Percentiles rank a stretch among this genome's conserved stretches.
These are phyloP conservation scores for Avena insularis DNA, from an alignment of 176 grass and related monocot genomes.

Conservation along the genomic window DNA sequence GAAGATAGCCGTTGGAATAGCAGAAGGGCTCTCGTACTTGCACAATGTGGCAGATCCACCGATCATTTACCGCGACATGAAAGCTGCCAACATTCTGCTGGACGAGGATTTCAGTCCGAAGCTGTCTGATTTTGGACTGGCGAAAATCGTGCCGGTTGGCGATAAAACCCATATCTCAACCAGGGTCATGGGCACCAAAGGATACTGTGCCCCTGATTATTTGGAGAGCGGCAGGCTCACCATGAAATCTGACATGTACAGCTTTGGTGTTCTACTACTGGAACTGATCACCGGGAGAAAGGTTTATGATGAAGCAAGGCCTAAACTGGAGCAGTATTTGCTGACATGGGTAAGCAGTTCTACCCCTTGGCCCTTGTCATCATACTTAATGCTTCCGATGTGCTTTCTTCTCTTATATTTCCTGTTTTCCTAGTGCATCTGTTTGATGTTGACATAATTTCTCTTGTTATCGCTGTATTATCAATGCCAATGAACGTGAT, in stretches of 20 bases:
- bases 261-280: too few relatives aligned
- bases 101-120: too few relatives aligned
- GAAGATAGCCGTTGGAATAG: constrained; percentile 83
- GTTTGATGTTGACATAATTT: background rate
- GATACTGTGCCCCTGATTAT: too few relatives aligned
- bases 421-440: background rate
- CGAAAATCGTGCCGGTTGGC: too few relatives aligned
- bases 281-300: too few relatives aligned
- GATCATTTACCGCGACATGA: constrained; percentile 62
- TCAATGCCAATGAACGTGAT: background rate
- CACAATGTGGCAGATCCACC: constrained; percentile 91
- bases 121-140: too few relatives aligned
- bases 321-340: constrained; percentile 59
- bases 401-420: background rate
- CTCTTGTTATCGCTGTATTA: background rate
- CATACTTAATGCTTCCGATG: background rate
- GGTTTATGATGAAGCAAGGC: too few relatives aligned
- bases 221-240: too few relatives aligned
- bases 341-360: constrained; percentile 68
- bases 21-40: constrained; percentile 82
- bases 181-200: too few relatives aligned
- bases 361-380: background rate
- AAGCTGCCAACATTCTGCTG: constrained; percentile 46
- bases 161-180: too few relatives aligned
- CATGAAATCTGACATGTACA: too few relatives aligned